phyloP scores from a whole-genome alignment of 2,329 filamentous ascomycete species.

The Exophiala phaeomuriformis region DNA sequence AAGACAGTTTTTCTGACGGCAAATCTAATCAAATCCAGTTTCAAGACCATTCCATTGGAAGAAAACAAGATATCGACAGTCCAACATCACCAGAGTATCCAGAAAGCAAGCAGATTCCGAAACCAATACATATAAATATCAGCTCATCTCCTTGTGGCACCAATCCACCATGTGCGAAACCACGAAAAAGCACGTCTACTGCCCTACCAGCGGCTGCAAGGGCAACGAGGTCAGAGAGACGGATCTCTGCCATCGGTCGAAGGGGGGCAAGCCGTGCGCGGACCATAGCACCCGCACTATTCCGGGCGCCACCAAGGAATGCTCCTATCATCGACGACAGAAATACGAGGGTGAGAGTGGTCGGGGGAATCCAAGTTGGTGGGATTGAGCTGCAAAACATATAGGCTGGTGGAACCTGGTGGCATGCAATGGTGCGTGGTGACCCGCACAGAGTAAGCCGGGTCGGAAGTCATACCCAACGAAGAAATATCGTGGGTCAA shows the following conservation, averaged over 20 bases:
- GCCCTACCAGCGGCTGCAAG: conserved; percentile 11
- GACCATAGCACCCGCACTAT: conserved; percentile 8
- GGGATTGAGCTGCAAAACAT: conserved; percentile 2
- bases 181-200: conserved; percentile 11
- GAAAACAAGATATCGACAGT: too few relatives aligned
- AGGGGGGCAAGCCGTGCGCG: conserved; percentile 13
- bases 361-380: conserved; percentile 14
- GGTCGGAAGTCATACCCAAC: too few relatives aligned
- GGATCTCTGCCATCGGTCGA: conserved; percentile 9
- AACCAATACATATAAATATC: too few relatives aligned
- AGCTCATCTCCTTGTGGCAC: too few relatives aligned
- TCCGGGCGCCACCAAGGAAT: conserved; percentile 10
- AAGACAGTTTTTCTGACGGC: too few relatives aligned
- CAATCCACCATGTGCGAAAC: conserved; percentile 14
- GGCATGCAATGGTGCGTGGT: too few relatives aligned
- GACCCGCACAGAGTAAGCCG: too few relatives aligned
- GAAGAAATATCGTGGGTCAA: too few relatives aligned
- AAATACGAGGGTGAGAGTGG: conserved; percentile 14
- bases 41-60: too few relatives aligned
- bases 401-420: neutral
- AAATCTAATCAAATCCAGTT: too few relatives aligned
- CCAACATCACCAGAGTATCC: too few relatives aligned
- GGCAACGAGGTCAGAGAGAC: conserved; percentile 2
- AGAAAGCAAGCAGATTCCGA: too few relatives aligned
- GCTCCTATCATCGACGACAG: conserved; percentile 5